These are phyloP conservation scores for Globisporangium canariense DNA, from an alignment of 352 stramenopile genomes.

Conservation along the genomic window DNA sequence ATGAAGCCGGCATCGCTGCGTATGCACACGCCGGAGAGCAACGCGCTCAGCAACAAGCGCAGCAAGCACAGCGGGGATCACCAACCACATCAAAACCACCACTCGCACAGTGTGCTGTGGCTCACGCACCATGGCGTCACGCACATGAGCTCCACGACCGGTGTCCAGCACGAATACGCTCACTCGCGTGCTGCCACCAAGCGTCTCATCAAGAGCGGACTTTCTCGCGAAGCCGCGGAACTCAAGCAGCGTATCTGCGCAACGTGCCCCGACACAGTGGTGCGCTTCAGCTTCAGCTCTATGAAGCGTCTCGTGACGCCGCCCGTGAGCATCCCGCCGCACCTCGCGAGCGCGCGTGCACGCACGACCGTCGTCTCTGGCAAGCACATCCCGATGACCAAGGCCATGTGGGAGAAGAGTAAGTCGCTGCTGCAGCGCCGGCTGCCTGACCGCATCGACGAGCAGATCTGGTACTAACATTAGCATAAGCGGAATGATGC, in stretches of 20 bases:
- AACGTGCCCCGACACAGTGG: conserved; percentile 38
- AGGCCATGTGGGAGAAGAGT: conserved; percentile 56
- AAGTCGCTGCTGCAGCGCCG: conserved; percentile 21
- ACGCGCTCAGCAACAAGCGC: background rate
- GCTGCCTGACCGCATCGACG: conserved; percentile 21
- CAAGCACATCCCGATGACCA: conserved; percentile 60
- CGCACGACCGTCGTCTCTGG: conserved; percentile 40
- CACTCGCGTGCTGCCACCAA: conserved; percentile 7
- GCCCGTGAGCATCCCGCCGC: conserved; percentile 44
- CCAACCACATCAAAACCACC: conserved; percentile 17
- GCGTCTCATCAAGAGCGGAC: conserved; percentile 28
- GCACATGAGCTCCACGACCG: conserved; percentile 10
- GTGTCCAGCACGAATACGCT: background rate
- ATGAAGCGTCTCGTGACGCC: conserved; percentile 57
- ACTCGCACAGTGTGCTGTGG: conserved; percentile 25
- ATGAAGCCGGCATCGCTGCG: conserved; percentile 9
- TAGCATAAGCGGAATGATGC: background rate
- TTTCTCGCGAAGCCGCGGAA: conserved; percentile 35
- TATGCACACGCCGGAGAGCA: conserved; percentile 5
- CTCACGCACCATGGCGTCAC: conserved; percentile 31
- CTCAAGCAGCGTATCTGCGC: conserved; percentile 59
- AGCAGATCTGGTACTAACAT: conserved; percentile 8
- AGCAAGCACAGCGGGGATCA: conserved; percentile 12
- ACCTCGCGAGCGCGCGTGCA: conserved; percentile 27
- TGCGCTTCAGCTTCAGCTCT: conserved; percentile 56